phyloP scores from a whole-genome alignment of 345 rosid species.

The Arabis hirsuta region DNA sequence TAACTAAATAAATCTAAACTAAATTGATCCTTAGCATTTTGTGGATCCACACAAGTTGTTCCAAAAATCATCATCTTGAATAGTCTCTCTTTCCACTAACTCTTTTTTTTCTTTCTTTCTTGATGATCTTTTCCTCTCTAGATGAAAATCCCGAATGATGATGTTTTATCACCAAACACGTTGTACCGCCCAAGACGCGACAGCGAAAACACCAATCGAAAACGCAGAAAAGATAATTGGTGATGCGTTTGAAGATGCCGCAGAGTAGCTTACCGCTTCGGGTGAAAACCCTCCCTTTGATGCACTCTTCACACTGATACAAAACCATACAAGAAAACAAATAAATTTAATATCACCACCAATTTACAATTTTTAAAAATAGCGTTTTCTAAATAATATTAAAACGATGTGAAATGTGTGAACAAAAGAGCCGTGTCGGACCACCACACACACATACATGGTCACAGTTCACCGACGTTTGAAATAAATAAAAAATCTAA shows the following conservation, averaged over 20 bases:
- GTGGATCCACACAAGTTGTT: background rate
- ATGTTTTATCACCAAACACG: constrained; percentile 33
- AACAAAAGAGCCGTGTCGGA: constrained; percentile 42
- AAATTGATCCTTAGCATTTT: background rate
- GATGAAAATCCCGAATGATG: constrained; percentile 11
- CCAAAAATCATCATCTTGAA: background rate
- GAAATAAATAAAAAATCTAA: constrained; percentile 17
- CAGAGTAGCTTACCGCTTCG: constrained; percentile 43
- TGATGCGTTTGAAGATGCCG: constrained; percentile 28
- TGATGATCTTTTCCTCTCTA: background rate
- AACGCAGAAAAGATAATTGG: constrained; percentile 17
- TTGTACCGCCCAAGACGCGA: constrained; percentile 27
- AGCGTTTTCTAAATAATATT: background rate
- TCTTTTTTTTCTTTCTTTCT: background rate
- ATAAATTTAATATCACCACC: background rate
- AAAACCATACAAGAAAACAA: background rate
- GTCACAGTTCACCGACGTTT: constrained; percentile 35
- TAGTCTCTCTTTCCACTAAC: constrained; percentile 2
- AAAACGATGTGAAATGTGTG: constrained; percentile 1
- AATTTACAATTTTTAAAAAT: background rate
- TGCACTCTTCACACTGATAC: constrained; percentile 42
- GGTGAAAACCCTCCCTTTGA: constrained; percentile 28
- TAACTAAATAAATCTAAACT: constrained; percentile 5
- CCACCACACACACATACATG: constrained; percentile 21
- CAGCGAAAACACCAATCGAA: constrained; percentile 18